Evolutionary conservation across 2,329 filamentous ascomycete genomes (phyloP).

Genomic region (Epichloe gansuensis): DNA sequence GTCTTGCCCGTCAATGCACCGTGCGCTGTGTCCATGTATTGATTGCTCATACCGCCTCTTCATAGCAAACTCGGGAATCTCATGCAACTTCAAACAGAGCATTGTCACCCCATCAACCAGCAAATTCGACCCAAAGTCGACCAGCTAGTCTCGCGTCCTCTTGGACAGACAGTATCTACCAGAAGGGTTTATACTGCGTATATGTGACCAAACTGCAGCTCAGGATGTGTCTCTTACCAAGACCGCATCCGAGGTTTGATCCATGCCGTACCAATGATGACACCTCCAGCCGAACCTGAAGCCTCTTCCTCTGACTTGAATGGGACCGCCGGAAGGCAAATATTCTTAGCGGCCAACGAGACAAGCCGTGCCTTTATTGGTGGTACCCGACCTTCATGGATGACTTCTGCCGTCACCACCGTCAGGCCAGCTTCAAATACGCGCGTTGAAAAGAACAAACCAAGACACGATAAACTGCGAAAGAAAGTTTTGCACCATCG

Average conservation of each 20-base stretch:
- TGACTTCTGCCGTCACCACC: neutral
- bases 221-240: neutral
- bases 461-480: neutral
- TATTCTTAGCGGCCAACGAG: slow-evolving; percentile 4
- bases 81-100: neutral
- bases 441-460: neutral
- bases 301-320: neutral
- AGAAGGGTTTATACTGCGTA: neutral
- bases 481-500: neutral
- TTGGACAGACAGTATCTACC: neutral
- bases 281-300: neutral
- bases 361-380: slow-evolving; percentile 7
- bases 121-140: neutral
- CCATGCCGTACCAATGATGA: neutral
- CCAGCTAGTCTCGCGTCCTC: neutral
- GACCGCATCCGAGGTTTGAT: neutral
- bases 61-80: neutral
- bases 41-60: neutral
- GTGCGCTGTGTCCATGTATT: neutral
- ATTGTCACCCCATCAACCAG: neutral
- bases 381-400: slow-evolving; percentile 2
- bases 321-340: neutral
- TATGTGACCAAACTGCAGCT: neutral
- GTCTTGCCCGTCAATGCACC: neutral
- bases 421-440: neutral